Percentiles rank a stretch among this genome's conserved stretches.
phyloP scores from a whole-genome alignment of 2,329 filamentous ascomycete species.

The Apiospora hydei region DNA sequence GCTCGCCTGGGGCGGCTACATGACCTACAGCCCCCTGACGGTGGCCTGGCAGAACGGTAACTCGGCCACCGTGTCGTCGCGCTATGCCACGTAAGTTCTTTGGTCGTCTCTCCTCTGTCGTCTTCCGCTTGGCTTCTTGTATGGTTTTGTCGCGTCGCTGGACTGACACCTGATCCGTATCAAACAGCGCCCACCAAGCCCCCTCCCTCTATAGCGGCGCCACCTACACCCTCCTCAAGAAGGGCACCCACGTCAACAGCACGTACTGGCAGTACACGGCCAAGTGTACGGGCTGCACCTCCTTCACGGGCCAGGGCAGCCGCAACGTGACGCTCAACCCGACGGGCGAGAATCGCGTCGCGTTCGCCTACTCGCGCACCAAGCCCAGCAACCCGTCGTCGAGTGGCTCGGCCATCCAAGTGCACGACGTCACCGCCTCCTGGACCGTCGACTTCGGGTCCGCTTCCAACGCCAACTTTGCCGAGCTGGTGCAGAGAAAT shows the following conservation, averaged over 20 bases:
- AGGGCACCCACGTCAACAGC: slow-evolving; percentile 47
- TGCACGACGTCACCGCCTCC: slow-evolving; percentile 41
- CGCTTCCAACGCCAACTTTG: slow-evolving; percentile 39
- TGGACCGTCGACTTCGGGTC: slow-evolving; percentile 43
- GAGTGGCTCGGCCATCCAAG: slow-evolving; percentile 34
- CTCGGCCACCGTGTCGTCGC: slow-evolving; percentile 49
- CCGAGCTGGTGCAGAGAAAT: slow-evolving; percentile 37
- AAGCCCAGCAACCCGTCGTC: slow-evolving; percentile 36
- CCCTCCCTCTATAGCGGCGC: slow-evolving; percentile 42
- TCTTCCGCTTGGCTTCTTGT: not conserved
- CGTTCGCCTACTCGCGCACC: slow-evolving; percentile 40
- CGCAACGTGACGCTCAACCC: slow-evolving; percentile 70
- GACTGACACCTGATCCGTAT: not conserved
- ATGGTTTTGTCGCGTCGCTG: not conserved
- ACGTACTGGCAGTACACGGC: slow-evolving; percentile 51
- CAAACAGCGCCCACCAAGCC: slow-evolving; percentile 44
- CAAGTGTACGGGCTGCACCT: slow-evolving; percentile 46
- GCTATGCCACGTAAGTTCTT: slow-evolving; percentile 52
- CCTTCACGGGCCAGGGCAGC: slow-evolving; percentile 40
- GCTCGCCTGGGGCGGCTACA: slow-evolving; percentile 57
- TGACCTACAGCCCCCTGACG: slow-evolving; percentile 55
- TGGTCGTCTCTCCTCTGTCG: slow-evolving; percentile 20
- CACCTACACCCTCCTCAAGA: slow-evolving; percentile 43
- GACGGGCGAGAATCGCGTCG: slow-evolving; percentile 91
- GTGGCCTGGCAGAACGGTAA: slow-evolving; percentile 53